These are phyloP conservation scores for Hyaloperonospora arabidopsidis DNA, from an alignment of 352 stramenopile genomes.

Conservation along the genomic window DNA sequence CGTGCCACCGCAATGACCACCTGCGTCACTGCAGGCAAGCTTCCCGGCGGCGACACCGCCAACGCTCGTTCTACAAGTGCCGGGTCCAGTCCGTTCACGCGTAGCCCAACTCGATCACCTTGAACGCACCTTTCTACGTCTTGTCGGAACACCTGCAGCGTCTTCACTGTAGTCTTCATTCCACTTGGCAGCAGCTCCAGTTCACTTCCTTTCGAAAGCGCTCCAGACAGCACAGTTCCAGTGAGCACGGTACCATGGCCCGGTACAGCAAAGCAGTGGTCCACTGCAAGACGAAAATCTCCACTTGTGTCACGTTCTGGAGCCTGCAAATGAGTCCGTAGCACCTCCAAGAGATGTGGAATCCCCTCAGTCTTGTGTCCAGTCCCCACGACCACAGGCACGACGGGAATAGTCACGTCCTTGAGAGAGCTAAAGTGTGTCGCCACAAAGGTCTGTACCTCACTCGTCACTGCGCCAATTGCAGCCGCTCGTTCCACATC, in stretches of 20 bases:
- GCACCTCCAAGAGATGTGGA: slow-evolving; percentile 36
- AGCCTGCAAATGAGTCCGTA: slow-evolving; percentile 30
- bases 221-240: slow-evolving; percentile 87
- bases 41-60: slow-evolving; percentile 41
- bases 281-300: slow-evolving; percentile 91
- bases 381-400: slow-evolving; percentile 67
- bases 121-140: slow-evolving; percentile 72
- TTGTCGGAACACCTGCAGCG: slow-evolving; percentile 96
- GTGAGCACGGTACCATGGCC: slow-evolving; percentile 97
- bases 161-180: slow-evolving; percentile 93
- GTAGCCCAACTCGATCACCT: slow-evolving; percentile 95
- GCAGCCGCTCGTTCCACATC: slow-evolving; percentile 18
- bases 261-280: slow-evolving; percentile 97
- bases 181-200: slow-evolving; percentile 88
- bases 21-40: slow-evolving; percentile 41
- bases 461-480: slow-evolving; percentile 57
- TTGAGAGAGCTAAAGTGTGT: slow-evolving; percentile 18
- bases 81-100: slow-evolving; percentile 72
- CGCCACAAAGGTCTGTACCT: slow-evolving; percentile 45
- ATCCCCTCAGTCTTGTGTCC: slow-evolving; percentile 37
- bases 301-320: slow-evolving; percentile 38
- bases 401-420: slow-evolving; percentile 43
- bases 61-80: slow-evolving; percentile 54
- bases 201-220: slow-evolving; percentile 82
- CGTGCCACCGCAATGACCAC: slow-evolving; percentile 47